phyloP scores from a whole-genome alignment of 345 rosid species.

The Salix udensis region DNA sequence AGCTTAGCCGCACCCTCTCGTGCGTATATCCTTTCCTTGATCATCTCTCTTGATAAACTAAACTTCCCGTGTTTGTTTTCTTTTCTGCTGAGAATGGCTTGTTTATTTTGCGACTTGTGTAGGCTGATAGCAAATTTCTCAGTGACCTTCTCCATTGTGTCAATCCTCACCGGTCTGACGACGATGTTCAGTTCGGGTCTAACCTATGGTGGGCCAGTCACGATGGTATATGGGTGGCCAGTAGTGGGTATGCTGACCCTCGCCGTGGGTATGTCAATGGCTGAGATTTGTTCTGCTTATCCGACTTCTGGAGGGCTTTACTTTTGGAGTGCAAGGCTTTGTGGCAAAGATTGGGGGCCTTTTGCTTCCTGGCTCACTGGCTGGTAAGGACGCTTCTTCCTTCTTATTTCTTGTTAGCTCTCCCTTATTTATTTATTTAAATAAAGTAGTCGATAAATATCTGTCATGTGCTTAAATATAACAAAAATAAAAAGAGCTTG shows the following conservation, averaged over 20 bases:
- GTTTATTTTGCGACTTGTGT: background rate
- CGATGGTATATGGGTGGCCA: conserved; percentile 58
- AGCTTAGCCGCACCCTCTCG: conserved; percentile 58
- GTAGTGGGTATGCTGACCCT: conserved; percentile 38
- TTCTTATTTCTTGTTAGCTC: background rate
- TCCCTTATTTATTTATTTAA: background rate
- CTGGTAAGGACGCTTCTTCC: conserved; percentile 35
- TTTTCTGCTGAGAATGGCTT: background rate
- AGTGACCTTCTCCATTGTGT: conserved; percentile 45
- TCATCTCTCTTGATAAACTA: background rate
- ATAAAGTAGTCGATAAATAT: background rate
- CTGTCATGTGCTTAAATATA: no score
- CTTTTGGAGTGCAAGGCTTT: conserved; percentile 56
- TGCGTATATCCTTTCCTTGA: conserved; percentile 8
- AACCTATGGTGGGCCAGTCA: conserved; percentile 46
- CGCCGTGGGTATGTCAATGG: conserved; percentile 45
- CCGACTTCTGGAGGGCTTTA: conserved; percentile 59
- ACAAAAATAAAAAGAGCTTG: no score
- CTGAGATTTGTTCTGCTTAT: conserved; percentile 59
- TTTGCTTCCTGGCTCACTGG: conserved; percentile 61
- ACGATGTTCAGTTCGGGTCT: conserved; percentile 45
- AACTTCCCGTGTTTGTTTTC: background rate
- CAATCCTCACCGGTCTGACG: conserved; percentile 46
- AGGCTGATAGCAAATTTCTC: conserved; percentile 50
- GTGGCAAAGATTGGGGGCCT: conserved; percentile 50